Base-by-base conservation (phyloP, 495 filamentous ascomycete genomes). In the Beverwykella pulmonaria region DNA sequence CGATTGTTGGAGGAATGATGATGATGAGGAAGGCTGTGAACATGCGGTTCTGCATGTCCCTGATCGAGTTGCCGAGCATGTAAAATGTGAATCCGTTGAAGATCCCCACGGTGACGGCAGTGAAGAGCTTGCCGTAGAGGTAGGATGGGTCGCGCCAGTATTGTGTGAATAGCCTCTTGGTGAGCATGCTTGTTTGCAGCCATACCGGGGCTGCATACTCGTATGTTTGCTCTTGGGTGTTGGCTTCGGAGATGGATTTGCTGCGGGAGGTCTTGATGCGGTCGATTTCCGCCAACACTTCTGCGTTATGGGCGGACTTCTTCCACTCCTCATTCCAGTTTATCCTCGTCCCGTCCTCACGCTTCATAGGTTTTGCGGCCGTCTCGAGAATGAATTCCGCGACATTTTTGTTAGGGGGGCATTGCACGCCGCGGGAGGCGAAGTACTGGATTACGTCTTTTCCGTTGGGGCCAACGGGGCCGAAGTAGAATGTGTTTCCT, bases 371-470 rank as follows among this genome's bases (percentile, higher is more conserved):
- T 68, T 89, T 90, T 7, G 89, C 86, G 29, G 90, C 89, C 0
- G 87, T 90, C 68, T 95, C 90, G 2, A 96, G 81, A 36, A 96
- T 89, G 75, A 92, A 93, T 73, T 96, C 92, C 27, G 92, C 92
- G 14, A 91, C 82, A 74, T 95, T 95, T 78, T 89, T 87, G 6
- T 79, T 75, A 0, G 84, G 82, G 3, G 84, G 83, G 67, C 86
- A 89, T 17, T 82, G 72, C 32, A 84, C 82, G 30, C 87, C 88
- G 55, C 83, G 80, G 25, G 84, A 78, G 8, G 79, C 84, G 63
- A 91, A 91, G 75, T 90, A 91, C 39, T 87, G 83, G 70, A 84
- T 84, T 7, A 90, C 83, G 22, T 80, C 79, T 10, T 77, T 69
- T 9, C 86, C 86, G n/a, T 86, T 84, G 2, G 86, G 79, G 39